Conservation (phyloP, 202 grass and related monocot species). For the Bolboschoenoplectus hybrid region DNA sequence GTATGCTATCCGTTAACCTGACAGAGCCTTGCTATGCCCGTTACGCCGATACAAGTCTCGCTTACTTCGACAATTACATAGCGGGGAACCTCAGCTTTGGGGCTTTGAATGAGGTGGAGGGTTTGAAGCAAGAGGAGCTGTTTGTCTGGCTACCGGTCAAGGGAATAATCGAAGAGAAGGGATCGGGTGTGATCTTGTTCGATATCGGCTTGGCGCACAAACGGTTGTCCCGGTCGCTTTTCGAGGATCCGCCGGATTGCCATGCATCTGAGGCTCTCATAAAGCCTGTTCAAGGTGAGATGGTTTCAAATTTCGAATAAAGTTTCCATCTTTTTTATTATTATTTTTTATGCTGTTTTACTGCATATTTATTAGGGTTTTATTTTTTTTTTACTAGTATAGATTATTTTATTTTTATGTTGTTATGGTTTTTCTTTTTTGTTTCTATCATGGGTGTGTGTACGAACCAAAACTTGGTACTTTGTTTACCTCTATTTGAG, state of each 20-base stretch:
- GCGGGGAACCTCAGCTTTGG: conserved; percentile 84
- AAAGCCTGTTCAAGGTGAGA: conserved; percentile 14
- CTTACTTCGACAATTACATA: conserved; percentile 68
- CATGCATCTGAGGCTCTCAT: conserved; percentile 37
- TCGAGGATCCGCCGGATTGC: conserved; percentile 92
- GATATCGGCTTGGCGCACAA: conserved; percentile 90
- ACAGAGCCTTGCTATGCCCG: conserved; percentile 68
- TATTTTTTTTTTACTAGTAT: neutral
- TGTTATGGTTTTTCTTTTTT: neutral
- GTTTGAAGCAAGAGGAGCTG: conserved; percentile 84
- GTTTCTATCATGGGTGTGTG: neutral
- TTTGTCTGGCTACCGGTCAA: conserved; percentile 96
- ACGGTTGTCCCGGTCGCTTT: conserved; percentile 70
- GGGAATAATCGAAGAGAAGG: conserved; percentile 65
- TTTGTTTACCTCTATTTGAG: conserved; percentile 24
- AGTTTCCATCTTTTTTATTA: conserved; percentile 23
- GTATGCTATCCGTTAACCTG: conserved; percentile 66
- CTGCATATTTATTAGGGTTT: conserved; percentile 24
- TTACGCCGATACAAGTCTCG: conserved; percentile 62
- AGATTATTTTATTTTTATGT: conserved; percentile 25
- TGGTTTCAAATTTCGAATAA: conserved; percentile 26
- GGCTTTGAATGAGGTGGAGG: conserved; percentile 65
- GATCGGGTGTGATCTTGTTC: conserved; percentile 75
- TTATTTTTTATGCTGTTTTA: neutral
- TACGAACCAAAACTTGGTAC: conserved; percentile 10